A percentile compares a stretch with the other conserved stretches of the same genome.
phyloP scores from a whole-genome alignment of 2,329 filamentous ascomycete species.

The Tolypocladium sp. region DNA sequence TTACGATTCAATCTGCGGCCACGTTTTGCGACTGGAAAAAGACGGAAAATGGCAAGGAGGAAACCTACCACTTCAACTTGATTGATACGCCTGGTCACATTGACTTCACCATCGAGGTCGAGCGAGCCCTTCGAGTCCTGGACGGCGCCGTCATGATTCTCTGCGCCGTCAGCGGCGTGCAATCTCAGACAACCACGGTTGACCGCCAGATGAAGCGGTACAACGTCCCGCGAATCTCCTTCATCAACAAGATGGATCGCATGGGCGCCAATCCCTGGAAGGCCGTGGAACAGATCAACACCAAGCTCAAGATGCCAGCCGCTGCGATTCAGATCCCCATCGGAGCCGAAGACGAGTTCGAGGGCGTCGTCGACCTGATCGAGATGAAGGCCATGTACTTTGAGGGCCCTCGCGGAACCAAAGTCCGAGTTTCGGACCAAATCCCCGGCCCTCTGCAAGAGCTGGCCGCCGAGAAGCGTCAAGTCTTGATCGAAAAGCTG shows the following conservation, averaged over 20 bases:
- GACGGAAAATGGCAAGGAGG: slow-evolving; percentile 71
- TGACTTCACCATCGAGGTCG: slow-evolving; percentile 98
- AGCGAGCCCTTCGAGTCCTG: slow-evolving; percentile 85
- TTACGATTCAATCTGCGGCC: slow-evolving; percentile 96
- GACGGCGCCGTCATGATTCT: slow-evolving; percentile 98
- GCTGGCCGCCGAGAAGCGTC: slow-evolving; percentile 74
- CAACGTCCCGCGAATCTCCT: slow-evolving; percentile 89
- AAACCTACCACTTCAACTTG: slow-evolving; percentile 94
- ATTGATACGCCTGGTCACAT: slow-evolving; percentile 99
- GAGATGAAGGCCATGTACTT: slow-evolving; percentile 91
- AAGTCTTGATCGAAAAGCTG: slow-evolving; percentile 83
- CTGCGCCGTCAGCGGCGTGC: slow-evolving; percentile 92
- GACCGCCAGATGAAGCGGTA: slow-evolving; percentile 98
- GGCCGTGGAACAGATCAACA: slow-evolving; percentile 93
- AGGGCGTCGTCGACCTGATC: slow-evolving; percentile 87
- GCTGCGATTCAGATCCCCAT: slow-evolving; percentile 94
- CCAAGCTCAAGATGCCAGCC: slow-evolving; percentile 86
- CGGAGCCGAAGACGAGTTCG: slow-evolving; percentile 81
- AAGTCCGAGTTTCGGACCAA: slow-evolving; percentile 65
- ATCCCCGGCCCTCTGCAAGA: slow-evolving; percentile 72
- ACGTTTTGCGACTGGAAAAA: slow-evolving; percentile 98
- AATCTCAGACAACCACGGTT: slow-evolving; percentile 96
- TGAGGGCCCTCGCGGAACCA: slow-evolving; percentile 72
- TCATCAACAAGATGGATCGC: slow-evolving; percentile 99
- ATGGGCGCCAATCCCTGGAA: slow-evolving; percentile 99